Conservation (phyloP, 805 yeast species). For the Yarrowia hollandica region DNA sequence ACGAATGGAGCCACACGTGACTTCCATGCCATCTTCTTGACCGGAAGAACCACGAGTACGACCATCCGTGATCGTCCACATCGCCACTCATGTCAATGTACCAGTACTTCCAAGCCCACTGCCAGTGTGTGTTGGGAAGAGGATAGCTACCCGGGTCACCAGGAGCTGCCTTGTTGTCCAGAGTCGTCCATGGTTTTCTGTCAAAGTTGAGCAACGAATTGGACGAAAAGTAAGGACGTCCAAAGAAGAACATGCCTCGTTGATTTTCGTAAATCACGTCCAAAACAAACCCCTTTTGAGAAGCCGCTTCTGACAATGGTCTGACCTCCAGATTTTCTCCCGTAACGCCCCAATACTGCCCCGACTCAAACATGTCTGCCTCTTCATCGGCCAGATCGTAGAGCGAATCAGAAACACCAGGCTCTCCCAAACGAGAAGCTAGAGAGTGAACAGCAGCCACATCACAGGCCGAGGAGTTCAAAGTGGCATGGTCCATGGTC, state of each 20-base stretch:
- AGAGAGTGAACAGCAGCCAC: background rate
- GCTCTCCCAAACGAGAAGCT: background rate
- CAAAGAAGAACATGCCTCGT: slow-evolving; percentile 45
- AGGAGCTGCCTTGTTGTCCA: slow-evolving; percentile 29
- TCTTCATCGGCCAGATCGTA: slow-evolving; percentile 7
- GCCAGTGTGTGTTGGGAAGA: slow-evolving; percentile 61
- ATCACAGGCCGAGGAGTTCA: background rate
- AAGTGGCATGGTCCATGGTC: slow-evolving; percentile 11
- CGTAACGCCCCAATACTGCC: slow-evolving; percentile 4
- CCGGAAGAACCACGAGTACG: slow-evolving; percentile 56
- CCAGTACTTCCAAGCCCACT: slow-evolving; percentile 72
- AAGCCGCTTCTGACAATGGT: slow-evolving; percentile 5
- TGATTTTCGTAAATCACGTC: slow-evolving; percentile 46
- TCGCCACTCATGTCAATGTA: slow-evolving; percentile 67
- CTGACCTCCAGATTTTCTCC: slow-evolving; percentile 10
- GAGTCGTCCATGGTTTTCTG: slow-evolving; percentile 42
- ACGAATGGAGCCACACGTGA: slow-evolving; percentile 55
- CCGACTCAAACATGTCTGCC: slow-evolving; percentile 13
- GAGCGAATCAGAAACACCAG: background rate
- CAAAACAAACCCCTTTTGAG: slow-evolving; percentile 31
- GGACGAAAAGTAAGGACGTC: slow-evolving; percentile 43
- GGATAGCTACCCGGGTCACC: slow-evolving; percentile 40
- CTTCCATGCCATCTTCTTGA: slow-evolving; percentile 61
- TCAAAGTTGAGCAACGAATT: slow-evolving; percentile 43
- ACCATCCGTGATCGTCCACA: slow-evolving; percentile 86